These are phyloP conservation scores for Serendipita sp. DNA, from an alignment of 768 basidiomycete species.

Conservation along the genomic window DNA sequence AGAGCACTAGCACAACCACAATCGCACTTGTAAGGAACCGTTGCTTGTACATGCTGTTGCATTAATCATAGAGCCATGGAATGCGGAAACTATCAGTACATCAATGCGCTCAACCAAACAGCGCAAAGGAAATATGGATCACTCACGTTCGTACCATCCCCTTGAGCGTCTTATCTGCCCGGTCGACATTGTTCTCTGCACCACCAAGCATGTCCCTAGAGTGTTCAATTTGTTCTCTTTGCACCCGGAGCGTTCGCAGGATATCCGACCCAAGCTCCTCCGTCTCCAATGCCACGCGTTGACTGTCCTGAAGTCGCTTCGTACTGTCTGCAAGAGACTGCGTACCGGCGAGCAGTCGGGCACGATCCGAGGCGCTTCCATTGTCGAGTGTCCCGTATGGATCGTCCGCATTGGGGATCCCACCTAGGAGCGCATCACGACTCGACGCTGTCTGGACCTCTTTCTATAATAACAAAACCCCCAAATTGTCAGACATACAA, in stretches of 20 bases:
- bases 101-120: background rate
- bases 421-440: constrained; percentile 59
- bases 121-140: background rate
- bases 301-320: constrained; percentile 73
- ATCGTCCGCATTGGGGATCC: constrained; percentile 46
- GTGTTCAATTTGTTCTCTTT: constrained; percentile 91
- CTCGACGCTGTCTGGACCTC: constrained; percentile 55
- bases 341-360: constrained; percentile 66
- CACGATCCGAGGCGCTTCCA: constrained; percentile 49
- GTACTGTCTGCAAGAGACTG: constrained; percentile 70
- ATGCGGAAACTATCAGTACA: constrained; percentile 4
- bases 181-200: constrained; percentile 80
- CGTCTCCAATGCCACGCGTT: constrained; percentile 87
- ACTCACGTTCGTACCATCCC: constrained; percentile 90
- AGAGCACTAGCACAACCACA: constrained; percentile 64
- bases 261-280: constrained; percentile 94
- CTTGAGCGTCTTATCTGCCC: constrained; percentile 81
- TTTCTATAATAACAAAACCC: constrained; percentile 24
- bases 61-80: constrained; percentile 10
- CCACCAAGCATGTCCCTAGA: constrained; percentile 79
- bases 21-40: constrained; percentile 77
- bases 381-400: constrained; percentile 33
- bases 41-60: constrained; percentile 91
- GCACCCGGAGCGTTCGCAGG: constrained; percentile 62
- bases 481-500: background rate